Evolutionary conservation across 179 eudicot species (phyloP), one percentile per base, ranked within the genome.

Genomic region (Drosera spatulata): DNA sequence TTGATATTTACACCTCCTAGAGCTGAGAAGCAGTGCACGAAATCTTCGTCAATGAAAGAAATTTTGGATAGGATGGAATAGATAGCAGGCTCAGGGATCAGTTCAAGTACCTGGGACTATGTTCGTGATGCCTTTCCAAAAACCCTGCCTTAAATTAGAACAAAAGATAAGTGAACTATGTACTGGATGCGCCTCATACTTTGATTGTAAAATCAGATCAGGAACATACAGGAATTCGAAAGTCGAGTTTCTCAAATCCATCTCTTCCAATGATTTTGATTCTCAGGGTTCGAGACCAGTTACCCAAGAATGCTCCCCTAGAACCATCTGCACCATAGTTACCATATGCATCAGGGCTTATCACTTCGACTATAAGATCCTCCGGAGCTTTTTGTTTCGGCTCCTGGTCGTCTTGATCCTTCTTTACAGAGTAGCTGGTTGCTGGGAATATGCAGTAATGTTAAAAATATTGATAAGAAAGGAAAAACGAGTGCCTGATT

Each of bases 1-100:
- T 88, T 91, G 77, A 91, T 74, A 76, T 91, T 84, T 56, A 88
- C 88, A 52, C 96, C 96, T 5, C 75, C 96, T 43, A 91, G 74
- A 63, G 95, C 96, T 91, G 81, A 55, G 50, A 42, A 67, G 45
- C 58, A 60, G 56, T 58, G 42, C 46, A 55, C 7, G 11, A 50
- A 39, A 59, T 61, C 14, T 41, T 43, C 15, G 37, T 22, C 33
- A 22, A 22, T 22, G 33, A 22, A 22, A 22, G 33, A 22, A 22
- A 22, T 22, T 22, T 22, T 22, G 33, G 33, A 22, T 0, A 22
- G 1, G 33, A 22, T 22, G 33, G 33, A 22, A 22, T 22, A 22
- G 33, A 22, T 22, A 22, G 33, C 33, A 22, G 33, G 33, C 33
- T 22, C 10, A 2, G 5, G 7, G 14, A n/a, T 5, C 50, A 53